Evolutionary conservation across 345 rosid species (phyloP).

Genomic region (Salix caprea): DNA sequence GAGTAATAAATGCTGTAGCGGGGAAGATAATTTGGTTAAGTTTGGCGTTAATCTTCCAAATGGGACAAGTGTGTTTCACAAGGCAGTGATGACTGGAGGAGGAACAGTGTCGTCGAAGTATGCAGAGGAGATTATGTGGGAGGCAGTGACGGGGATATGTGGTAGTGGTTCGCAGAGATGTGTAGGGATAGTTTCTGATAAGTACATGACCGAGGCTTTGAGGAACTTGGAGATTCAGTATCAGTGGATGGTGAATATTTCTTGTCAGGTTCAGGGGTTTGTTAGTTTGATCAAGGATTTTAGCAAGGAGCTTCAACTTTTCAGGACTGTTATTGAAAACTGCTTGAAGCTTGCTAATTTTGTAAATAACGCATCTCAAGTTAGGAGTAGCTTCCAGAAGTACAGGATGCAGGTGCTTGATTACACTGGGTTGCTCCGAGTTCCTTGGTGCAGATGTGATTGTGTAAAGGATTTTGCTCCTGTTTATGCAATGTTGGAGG

Average conservation of each 20-base stretch:
- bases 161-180: constrained; percentile 42
- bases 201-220: constrained; percentile 43
- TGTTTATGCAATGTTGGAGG: constrained; percentile 44
- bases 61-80: constrained; percentile 42
- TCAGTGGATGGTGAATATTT: constrained; percentile 54
- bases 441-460: constrained; percentile 37
- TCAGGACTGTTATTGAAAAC: constrained; percentile 36
- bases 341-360: constrained; percentile 51
- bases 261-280: constrained; percentile 58
- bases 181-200: constrained; percentile 50
- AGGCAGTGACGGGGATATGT: constrained; percentile 34
- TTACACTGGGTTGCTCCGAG: constrained; percentile 36
- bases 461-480: constrained; percentile 28
- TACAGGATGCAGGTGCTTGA: constrained; percentile 42
- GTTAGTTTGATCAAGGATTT: constrained; percentile 47
- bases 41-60: constrained; percentile 49
- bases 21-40: constrained; percentile 39
- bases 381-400: constrained; percentile 44
- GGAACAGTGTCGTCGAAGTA: constrained; percentile 40
- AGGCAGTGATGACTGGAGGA: constrained; percentile 32
- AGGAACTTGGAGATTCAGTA: constrained; percentile 51
- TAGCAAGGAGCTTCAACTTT: constrained; percentile 42
- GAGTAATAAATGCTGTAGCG: constrained; percentile 30
- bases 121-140: constrained; percentile 52
- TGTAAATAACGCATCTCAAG: constrained; percentile 38